Base-by-base conservation (phyloP, 106 monocot genomes). In the Allium cepa region DNA sequence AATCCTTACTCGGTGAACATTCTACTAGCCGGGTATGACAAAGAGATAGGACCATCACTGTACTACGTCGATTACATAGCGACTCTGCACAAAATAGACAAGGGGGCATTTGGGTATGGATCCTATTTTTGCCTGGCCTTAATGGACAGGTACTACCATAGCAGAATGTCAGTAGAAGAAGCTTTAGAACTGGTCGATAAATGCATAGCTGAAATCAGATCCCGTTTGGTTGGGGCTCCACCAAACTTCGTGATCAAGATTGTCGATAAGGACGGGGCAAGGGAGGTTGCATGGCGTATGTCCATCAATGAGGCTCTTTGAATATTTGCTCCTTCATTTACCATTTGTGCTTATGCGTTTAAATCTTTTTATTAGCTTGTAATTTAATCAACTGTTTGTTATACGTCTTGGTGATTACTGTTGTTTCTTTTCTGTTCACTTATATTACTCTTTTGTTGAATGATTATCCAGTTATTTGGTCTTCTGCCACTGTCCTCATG, bases 61-160 rank as follows among this genome's bases (percentile, higher is more conserved):
- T 94, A 90, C 80, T 94, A 83, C 74, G 83, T 94, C 7, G 94
- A 94, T 69, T 94, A 94, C 85, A 80, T 94, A 36, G 90, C 90
- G 10, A 94, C 94, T 47, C 76, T 90, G 14, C 94, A 94, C 82
- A 94, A 94, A 69, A 73, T 94, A 22, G 94, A 94, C 26, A 94
- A 94, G 72, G 94, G 90, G 26, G 94, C 90, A 46, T 94, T 94
- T 62, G 94, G 94, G 3, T 90, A 90, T 27, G 94, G 84, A 0
- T 90, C 87, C 47, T 90, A 84, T 49, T 94, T 94, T 65, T 72
- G 73, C 55, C 70, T 94, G 27, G 70, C 94, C 9, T 73, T 83
- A 77, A 94, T 94, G 94, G 90, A 94, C 57, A 73, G 90, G 26
- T 69, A 87, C 45, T 94, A 90, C 49, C 87, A 80, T 62, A 72